Evolutionary conservation across 768 basidiomycete genomes (phyloP), one percentile per base, ranked within the genome.

Genomic region (Amanita brunnescens): DNA sequence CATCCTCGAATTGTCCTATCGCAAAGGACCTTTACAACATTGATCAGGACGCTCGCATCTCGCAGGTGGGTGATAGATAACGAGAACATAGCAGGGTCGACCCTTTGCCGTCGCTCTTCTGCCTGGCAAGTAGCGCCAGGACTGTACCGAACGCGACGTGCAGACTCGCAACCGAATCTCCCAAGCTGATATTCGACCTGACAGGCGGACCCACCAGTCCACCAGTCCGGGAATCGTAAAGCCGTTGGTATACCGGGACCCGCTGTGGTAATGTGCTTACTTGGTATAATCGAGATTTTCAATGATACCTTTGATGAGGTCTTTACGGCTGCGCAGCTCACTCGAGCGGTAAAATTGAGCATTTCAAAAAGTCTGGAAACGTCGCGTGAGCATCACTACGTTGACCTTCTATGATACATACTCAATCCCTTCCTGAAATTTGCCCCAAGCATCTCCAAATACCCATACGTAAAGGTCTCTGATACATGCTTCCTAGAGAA

Each of bases 391-490:
- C n/a, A 16, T 16, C 10, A 13, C 21, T 51, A 5, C 29, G 20
- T 40, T 21, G 20, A 40, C 18, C 8, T 40, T 13, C 21, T 21
- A 1, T 40, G 30, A 34, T 14, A 70, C 87, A 58, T 63, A 94
- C 93, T 90, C 87, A 20, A 94, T 79, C 21, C 96, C 96, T 42
- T 96, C 91, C 43, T 82, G 77, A 55, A 84, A 81, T 61, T 86
- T 91, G 70, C 90, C 95, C 95, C 95, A 2, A 99, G 76, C 85
- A 99, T 93, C 59, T 96, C 92, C 57, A 99, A 80, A 65, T 98
- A 98, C 0, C 93, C 95, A 58, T 80, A 87, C 0, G 91, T 90
- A 58, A 99, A 67, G 0, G 91, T 92, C 14, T 85, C 83, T 35
- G 84, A 75, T 43, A 97, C 76, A 6, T 91, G 77, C 57, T 82